These are phyloP conservation scores for Elaeis oleifera DNA, from an alignment of 202 grass and related monocot species.

Conservation along the genomic window DNA sequence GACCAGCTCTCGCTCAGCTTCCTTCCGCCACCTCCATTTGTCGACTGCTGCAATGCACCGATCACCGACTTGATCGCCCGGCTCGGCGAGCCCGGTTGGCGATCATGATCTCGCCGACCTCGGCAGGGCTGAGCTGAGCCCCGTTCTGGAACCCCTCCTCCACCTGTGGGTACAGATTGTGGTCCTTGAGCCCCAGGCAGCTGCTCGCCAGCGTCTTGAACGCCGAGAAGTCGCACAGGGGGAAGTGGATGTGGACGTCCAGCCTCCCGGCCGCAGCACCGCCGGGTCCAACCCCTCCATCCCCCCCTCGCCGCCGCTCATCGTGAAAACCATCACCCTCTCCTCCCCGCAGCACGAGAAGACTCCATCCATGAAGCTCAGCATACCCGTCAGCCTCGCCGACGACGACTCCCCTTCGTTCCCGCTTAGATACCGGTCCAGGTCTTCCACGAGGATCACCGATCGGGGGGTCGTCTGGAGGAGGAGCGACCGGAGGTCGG, in stretches of 20 bases:
- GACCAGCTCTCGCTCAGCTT: constrained; percentile 5
- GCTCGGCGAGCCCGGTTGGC: constrained; percentile 64
- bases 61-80: constrained; percentile 85
- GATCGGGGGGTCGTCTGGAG: constrained; percentile 63
- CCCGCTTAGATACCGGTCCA: constrained; percentile 61
- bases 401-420: constrained; percentile 18
- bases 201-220: constrained; percentile 88
- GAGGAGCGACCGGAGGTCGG: constrained; percentile 63
- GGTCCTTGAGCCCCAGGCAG: constrained; percentile 85
- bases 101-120: constrained; percentile 97
- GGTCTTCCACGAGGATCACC: constrained; percentile 89
- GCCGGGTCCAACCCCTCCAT: constrained; percentile 67
- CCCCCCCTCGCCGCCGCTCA: constrained; percentile 27
- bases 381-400: constrained; percentile 40
- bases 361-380: constrained; percentile 86
- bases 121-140: constrained; percentile 67
- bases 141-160: constrained; percentile 84
- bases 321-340: constrained; percentile 86
- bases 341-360: constrained; percentile 78
- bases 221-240: constrained; percentile 69
- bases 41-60: constrained; percentile 53
- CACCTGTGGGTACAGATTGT: constrained; percentile 89
- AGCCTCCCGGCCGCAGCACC: constrained; percentile 64
- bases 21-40: constrained; percentile 1
- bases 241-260: constrained; percentile 87